Base-by-base conservation (phyloP, 2,329 filamentous ascomycete genomes). In the Pseudogymnoascus sp. region DNA sequence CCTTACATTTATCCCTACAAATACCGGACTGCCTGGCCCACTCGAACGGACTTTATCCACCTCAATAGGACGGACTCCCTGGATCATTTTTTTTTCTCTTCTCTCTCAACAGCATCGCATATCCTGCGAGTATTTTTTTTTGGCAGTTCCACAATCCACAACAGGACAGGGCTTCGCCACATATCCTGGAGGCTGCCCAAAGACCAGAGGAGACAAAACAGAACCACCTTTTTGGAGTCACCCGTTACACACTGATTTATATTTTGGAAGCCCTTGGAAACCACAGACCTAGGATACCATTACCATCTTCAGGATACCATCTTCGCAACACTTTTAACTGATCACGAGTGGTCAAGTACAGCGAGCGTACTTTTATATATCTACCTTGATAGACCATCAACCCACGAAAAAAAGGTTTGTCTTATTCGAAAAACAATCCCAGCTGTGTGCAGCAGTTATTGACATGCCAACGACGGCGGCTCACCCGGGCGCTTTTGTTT, bases 51-150 rank as follows among this genome's bases (percentile, higher is more conserved):
- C 47, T 53, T 53, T 53, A 31, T 53, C 47, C 47, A 57, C 47
- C 50, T 33, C 28, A 57, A 57, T 57, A 57, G 28, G 50, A 57
- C 50, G 26, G 50, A 57, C 28, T 6, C 26, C 19, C 26, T 31
- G 26, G 47, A 53, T 33, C 50, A 19, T 57, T 57, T 57, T 35
- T 57, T 57, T 33, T 33, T 31, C 31, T 44, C 60, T 62, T 44
- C 60, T 62, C 61, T 47, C 40, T 33, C 61, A 62, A 62, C 61
- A 62, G 42, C 36, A 62, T 62, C 61, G 42, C 42, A 62, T 62
- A 47, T 59, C 36, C 42, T 62, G 38, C 61, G 61, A 57, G 36
- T 57, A 61, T 61, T 26, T 40, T 23, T 57, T 26, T 61, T 61
- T 40, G 38, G 38, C 59, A 61, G 59, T 42, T 61, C 35, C 59